phyloP scores from a whole-genome alignment of 108 stramenopile genomes.

The Bacterosira constricta region DNA sequence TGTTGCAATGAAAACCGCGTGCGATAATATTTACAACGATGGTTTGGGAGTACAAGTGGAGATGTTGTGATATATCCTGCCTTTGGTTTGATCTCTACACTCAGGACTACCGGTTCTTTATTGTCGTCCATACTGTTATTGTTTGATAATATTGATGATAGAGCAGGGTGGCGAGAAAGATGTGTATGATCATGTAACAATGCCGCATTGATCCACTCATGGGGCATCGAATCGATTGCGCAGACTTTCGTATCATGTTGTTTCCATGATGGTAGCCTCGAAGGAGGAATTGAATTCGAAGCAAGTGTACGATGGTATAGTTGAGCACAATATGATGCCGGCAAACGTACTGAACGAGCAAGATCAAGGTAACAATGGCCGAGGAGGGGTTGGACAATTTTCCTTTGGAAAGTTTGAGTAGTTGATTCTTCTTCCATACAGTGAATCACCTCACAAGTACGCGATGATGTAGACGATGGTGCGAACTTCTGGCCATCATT shows the following conservation, averaged over 20 bases:
- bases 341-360: constrained; percentile 17
- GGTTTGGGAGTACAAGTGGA: constrained; percentile 61
- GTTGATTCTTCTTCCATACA: constrained; percentile 13
- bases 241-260: background rate
- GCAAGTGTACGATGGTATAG: constrained; percentile 25
- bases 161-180: constrained; percentile 14
- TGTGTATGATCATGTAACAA: constrained; percentile 46
- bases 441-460: background rate
- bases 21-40: constrained; percentile 59
- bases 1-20: constrained; percentile 63
- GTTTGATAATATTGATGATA: background rate
- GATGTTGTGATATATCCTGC: constrained; percentile 72
- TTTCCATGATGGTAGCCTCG: constrained; percentile 39
- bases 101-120: no score
- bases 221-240: background rate
- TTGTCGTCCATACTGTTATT: no score
- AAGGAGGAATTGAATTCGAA: constrained; percentile 31
- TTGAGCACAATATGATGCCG: constrained; percentile 9
- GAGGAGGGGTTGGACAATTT: constrained; percentile 32
- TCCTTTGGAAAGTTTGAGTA: constrained; percentile 23
- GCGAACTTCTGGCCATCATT: background rate
- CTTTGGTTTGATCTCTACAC: constrained; percentile 79
- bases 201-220: constrained; percentile 15
- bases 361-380: constrained; percentile 46
- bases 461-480: background rate